These are phyloP conservation scores for Copromyces sp. DNA, from an alignment of 495 filamentous ascomycete species.

Conservation along the genomic window DNA sequence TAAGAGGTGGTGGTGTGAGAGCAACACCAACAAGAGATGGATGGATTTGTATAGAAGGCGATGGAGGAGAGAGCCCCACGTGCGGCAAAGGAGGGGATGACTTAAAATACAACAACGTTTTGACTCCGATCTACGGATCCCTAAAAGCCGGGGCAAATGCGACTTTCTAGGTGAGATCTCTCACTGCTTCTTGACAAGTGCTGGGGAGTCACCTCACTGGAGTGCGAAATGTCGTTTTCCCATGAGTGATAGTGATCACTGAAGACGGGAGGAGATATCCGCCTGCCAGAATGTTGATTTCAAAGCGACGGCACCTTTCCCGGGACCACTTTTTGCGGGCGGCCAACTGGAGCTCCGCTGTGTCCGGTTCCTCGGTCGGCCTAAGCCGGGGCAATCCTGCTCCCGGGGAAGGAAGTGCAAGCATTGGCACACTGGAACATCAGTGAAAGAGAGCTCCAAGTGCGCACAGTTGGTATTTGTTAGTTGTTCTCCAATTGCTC, in stretches of 20 bases:
- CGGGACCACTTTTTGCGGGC: not conserved
- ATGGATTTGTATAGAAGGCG: not conserved
- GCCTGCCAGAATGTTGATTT: not conserved
- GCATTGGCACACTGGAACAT: not conserved
- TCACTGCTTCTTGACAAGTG: not conserved
- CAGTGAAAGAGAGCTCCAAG: not conserved
- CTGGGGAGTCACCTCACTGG: not conserved
- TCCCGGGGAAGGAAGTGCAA: not conserved
- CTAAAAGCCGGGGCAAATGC: not conserved
- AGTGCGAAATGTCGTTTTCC: not conserved
- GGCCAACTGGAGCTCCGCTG: not conserved
- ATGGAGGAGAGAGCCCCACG: not conserved
- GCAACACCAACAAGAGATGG: not conserved
- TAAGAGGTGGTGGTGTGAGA: not conserved
- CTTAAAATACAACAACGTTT: not conserved
- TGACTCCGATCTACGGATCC: not conserved
- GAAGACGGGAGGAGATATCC: not conserved
- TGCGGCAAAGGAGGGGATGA: not conserved
- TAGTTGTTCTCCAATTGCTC: not conserved
- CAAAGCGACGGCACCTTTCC: not conserved
- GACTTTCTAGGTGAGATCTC: not conserved
- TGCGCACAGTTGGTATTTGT: not conserved
- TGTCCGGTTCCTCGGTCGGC: not conserved
- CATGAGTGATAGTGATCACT: not conserved
- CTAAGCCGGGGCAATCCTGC: not conserved